Evolutionary conservation across 2,329 filamentous ascomycete genomes (phyloP).

Genomic region (Magnaporthiopsis incrustans): DNA sequence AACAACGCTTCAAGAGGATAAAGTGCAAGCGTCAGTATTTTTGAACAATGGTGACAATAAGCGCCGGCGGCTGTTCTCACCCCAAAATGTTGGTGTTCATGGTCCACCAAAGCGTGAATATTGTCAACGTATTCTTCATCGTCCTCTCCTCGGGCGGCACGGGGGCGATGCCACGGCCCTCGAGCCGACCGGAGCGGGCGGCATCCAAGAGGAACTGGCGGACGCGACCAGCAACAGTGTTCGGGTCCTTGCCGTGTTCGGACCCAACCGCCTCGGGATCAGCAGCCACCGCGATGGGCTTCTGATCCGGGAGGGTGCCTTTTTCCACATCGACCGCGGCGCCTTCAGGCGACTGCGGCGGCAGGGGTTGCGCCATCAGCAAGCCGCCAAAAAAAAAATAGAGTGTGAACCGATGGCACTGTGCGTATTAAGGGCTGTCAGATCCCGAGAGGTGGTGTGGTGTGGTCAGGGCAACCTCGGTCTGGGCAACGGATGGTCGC

Average conservation of each 20-base stretch:
- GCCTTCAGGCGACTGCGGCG: neutral
- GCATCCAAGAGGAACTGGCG: neutral
- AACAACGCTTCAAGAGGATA: slow-evolving; percentile 31
- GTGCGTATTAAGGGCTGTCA: neutral
- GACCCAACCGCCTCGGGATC: neutral
- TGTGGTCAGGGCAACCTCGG: no score
- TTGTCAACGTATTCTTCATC: slow-evolving; percentile 31
- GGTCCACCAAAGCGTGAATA: slow-evolving; percentile 41
- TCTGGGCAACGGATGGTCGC: no score
- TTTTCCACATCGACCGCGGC: neutral
- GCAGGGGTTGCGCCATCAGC: neutral
- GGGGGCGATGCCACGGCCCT: slow-evolving; percentile 35
- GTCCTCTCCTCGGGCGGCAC: slow-evolving; percentile 33
- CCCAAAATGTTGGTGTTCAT: slow-evolving; percentile 40
- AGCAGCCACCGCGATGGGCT: neutral
- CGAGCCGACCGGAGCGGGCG: slow-evolving; percentile 17
- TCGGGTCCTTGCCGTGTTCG: neutral
- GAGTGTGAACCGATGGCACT: neutral
- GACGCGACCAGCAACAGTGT: neutral
- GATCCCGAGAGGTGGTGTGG: neutral
- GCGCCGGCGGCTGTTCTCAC: slow-evolving; percentile 23
- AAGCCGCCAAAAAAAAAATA: neutral
- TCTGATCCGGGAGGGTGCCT: neutral
- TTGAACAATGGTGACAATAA: no score
- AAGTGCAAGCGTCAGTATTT: neutral